Evolutionary conservation across 2,329 filamentous ascomycete genomes (phyloP), one percentile per base, ranked within the genome.

Genomic region (Sporothrix inflata): DNA sequence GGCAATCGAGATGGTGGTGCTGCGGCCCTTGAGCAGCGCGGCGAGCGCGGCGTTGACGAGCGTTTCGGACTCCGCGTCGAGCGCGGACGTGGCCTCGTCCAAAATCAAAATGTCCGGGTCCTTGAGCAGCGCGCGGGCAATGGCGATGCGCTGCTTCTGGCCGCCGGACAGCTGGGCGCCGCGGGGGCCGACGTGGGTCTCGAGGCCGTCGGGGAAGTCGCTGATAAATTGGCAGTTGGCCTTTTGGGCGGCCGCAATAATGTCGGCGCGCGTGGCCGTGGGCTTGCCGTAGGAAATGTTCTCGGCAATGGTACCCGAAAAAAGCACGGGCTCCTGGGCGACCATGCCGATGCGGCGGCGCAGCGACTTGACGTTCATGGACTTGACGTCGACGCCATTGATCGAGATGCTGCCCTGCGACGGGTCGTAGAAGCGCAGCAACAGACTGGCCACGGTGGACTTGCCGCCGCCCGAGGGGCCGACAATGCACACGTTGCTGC

Each of bases 181-280:
- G 75, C 96, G 89, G 19, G 95, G 92, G 70, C 97, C 97, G 40
- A 97, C 96, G 75, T 92, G 92, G 0, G 96, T 99, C 79, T 99
- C 95, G 7, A 99, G 87, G 4, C 96, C 96, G 72, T 98, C 94
- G 38, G 96, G 96, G 77, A 99, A 97, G 80, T 99, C 96, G 79
- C 92, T 91, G 80, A 99, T 97, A 79, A 99, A 99, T 77, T 92
- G 91, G 80, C 96, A 99, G 81, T 99, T 99, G 70, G 96, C 96
- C 80, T 95, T 92, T 74, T 93, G 88, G 4, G 96, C 96, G 8
- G 96, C 97, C 24, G 89, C 87, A 73, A 97, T 88, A 72, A 99
- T 96, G 77, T 98, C 94, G 42, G 88, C 85, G 70, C 92, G 87
- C 3, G 90, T 90, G 0, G 96, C 95, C 63, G 88, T 81, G 1